Base-by-base conservation (phyloP, 495 filamentous ascomycete genomes). In the Astrothelium subdiscretum region DNA sequence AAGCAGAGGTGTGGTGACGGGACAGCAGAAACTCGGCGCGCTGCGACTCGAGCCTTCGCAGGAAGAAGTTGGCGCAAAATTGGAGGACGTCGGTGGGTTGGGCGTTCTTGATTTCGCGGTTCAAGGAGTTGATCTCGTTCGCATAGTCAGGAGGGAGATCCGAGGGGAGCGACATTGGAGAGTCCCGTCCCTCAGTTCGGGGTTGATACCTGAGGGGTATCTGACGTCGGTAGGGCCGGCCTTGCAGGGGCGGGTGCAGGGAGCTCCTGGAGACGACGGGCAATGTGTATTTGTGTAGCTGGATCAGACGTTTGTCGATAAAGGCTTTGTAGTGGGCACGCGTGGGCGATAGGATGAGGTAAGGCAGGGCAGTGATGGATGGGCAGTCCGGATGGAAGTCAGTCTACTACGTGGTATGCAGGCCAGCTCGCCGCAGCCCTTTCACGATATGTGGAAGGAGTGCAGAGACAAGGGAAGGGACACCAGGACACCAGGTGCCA, bases 61-160 rank as follows among this genome's bases (percentile, higher is more conserved):
- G 74, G 75, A 86, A 87, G 74, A 79, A 81, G 72, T 87, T 84
- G 73, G 83, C 78, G 68, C 85, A 86, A 75, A 85, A 87, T 69
- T 87, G 85, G 66, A 86, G 78, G 71, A 84, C 72, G 74, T 87
- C 85, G 63, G 72, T 51, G 11, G 83, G 83, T 52, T 80, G 73
- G 20, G 75, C 62, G 63, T 78, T 78, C 44, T 74, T 70, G 63
- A 87, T 69, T 67, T 84, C 78, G 71, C 73, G 77, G 65, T 81
- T 80, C 66, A 87, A 80, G 62, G 76, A 70, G 60, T 81, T 75
- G 73, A 86, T 81, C 69, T 87, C 83, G 68, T 82, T 72, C 68
- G 74, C 69, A 71, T 85, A 86, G 72, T 78, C 74, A 65, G 73
- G 60, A 65, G 81, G 80, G 43, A 48, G 43, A 20, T 48, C 43